Evolutionary conservation across 768 basidiomycete genomes (phyloP), one percentile per base, ranked within the genome.

Genomic region (Asterophora lycoperdoides): DNA sequence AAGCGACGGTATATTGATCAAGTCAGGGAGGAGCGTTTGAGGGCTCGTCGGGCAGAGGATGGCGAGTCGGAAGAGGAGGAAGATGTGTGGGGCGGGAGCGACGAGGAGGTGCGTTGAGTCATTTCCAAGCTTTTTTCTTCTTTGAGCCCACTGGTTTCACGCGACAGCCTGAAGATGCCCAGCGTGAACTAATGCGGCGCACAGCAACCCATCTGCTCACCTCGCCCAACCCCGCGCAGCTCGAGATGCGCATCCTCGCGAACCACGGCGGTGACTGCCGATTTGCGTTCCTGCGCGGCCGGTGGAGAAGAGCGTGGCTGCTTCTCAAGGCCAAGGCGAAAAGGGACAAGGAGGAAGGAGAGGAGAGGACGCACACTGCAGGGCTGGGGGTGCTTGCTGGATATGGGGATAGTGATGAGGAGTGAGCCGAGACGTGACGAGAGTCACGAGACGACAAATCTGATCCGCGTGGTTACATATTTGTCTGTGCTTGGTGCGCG

Each of bases 211-310:
- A 91, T 51, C 66, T 94, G 28, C 60, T 76, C 19, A 66, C 79
- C 6, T 86, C 91, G 1, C 80, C 84, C 1, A 92, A 93, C 58
- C 78, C 89, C 13, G 79, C 83, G 0, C 83, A 92, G 54, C 74
- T 95, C 18, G 91, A 93, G 64, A 83, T 93, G 76, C 80, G 92
- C 5, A 93, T 96, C 57, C 71, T 95, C 13, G 84, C 93, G 8
- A 92, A 95, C 56, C 79, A 94, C 59, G 86, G 89, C 0, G 68
- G 73, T 10, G 91, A 95, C 62, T 69, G 72, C 38, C 77, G 88
- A 5, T 94, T 96, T 60, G 80, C 84, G 1, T 94, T 94, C 64
- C 64, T 95, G 38, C 76, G 82, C 29, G 92, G 92, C 2, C 70
- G 88, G 18, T 93, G 87, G 83, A 72, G 74, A 46, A 66, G 67